phyloP scores from a whole-genome alignment of 371 early-diverging fungal genomes.

The Zopfochytrium polystomum region DNA sequence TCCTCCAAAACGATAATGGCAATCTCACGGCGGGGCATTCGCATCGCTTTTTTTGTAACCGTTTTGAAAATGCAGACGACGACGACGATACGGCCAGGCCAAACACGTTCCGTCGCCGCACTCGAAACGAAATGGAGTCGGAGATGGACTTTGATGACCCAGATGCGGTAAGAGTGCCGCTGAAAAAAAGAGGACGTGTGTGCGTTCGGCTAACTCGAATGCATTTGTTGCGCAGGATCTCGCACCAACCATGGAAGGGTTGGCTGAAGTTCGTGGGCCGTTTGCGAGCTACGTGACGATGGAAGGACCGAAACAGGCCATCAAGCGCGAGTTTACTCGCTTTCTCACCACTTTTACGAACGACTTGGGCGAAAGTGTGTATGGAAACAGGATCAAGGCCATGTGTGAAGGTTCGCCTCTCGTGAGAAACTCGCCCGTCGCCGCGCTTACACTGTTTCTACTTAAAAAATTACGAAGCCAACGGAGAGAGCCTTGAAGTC shows the following conservation, averaged over 20 bases:
- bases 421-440: constrained; percentile 1
- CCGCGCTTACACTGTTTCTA: neutral
- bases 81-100: constrained; percentile 50
- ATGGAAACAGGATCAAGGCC: constrained; percentile 83
- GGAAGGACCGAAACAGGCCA: constrained; percentile 74
- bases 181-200: too few relatives aligned
- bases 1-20: neutral
- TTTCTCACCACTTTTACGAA: constrained; percentile 85
- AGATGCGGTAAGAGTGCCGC: constrained; percentile 56
- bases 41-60: too few relatives aligned
- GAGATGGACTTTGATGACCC: constrained; percentile 61
- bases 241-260: constrained; percentile 44
- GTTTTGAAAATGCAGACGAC: too few relatives aligned
- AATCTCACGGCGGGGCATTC: too few relatives aligned
- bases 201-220: too few relatives aligned
- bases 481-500: constrained; percentile 88
- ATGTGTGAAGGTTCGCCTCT: constrained; percentile 74
- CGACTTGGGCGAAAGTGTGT: constrained; percentile 83
- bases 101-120: constrained; percentile 59
- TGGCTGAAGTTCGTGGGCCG: constrained; percentile 63
- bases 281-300: constrained; percentile 77
- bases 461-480: constrained; percentile 43
- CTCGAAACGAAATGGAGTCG: constrained; percentile 57
- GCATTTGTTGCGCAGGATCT: too few relatives aligned
- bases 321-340: constrained; percentile 79